These are phyloP conservation scores for Beta vulgaris DNA, from an alignment of 148 eudicot species.

Conservation along the genomic window DNA sequence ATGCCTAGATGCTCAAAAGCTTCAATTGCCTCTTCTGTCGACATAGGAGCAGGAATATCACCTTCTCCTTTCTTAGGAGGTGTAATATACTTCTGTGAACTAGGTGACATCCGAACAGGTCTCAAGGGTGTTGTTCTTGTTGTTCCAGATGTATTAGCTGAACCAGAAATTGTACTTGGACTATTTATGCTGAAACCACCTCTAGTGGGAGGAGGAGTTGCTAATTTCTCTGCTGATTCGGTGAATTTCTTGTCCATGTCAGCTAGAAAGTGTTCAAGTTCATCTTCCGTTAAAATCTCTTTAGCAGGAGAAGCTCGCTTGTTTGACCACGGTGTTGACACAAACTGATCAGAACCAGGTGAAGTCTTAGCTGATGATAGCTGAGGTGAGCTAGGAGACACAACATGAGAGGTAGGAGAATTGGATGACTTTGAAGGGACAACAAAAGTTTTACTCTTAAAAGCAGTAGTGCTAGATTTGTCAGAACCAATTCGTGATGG, in stretches of 20 bases:
- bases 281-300: conserved; percentile 75
- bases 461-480: conserved; percentile 43
- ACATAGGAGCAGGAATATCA: conserved; percentile 87
- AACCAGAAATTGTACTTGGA: conserved; percentile 55
- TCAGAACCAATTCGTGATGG: conserved; percentile 53
- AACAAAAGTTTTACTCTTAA: conserved; percentile 49
- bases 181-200: conserved; percentile 61
- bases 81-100: conserved; percentile 83
- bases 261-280: conserved; percentile 73
- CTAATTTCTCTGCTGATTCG: conserved; percentile 67
- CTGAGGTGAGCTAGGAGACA: conserved; percentile 53
- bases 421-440: conserved; percentile 62
- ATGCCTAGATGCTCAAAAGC: conserved; percentile 75
- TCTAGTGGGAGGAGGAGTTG: conserved; percentile 70
- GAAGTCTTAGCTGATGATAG: conserved; percentile 52
- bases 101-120: conserved; percentile 92
- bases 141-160: conserved; percentile 74
- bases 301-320: conserved; percentile 60
- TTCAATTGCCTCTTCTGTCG: conserved; percentile 87
- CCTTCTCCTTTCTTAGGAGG: conserved; percentile 95
- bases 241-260: conserved; percentile 78
- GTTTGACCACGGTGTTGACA: conserved; percentile 79
- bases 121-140: conserved; percentile 88
- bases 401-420: conserved; percentile 63
- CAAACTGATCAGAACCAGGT: conserved; percentile 48